phyloP scores from a whole-genome alignment of 2,329 filamentous ascomycete genomes.

The Aspergillus eucalypticola region DNA sequence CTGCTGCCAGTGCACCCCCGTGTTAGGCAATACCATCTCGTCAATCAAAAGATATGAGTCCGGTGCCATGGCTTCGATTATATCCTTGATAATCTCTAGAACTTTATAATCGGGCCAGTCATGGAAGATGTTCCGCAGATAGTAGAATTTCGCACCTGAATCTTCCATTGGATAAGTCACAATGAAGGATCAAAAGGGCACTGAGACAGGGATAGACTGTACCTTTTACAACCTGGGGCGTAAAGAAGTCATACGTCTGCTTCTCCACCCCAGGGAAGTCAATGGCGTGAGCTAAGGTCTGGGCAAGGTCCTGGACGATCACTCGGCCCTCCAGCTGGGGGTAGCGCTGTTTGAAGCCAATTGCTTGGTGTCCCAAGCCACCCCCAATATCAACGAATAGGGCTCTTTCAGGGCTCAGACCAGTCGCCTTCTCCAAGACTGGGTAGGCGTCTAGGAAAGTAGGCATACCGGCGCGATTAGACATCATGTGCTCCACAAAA shows the following conservation, averaged over 20 bases:
- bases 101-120: constrained; percentile 15
- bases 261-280: not conserved
- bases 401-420: not conserved
- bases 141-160: constrained; percentile 14
- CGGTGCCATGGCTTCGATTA: constrained; percentile 13
- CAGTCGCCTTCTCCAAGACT: not conserved
- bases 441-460: not conserved
- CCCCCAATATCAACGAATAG: constrained; percentile 15
- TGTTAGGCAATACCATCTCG: constrained; percentile 9
- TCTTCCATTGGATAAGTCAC: too few relatives aligned
- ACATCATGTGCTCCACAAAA: not conserved
- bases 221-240: too few relatives aligned
- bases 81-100: constrained; percentile 4
- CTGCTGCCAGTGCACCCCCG: not conserved
- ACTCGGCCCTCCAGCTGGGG: not conserved
- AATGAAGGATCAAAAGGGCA: too few relatives aligned
- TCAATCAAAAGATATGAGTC: constrained; percentile 12
- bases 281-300: not conserved
- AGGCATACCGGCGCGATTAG: not conserved
- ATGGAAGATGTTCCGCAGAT: constrained; percentile 11
- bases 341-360: not conserved
- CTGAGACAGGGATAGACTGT: too few relatives aligned
- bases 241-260: constrained; percentile 1
- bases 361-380: constrained; percentile 8
- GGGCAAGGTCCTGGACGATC: constrained; percentile 11